Evolutionary conservation across 75 land plant genomes (phyloP), one percentile per base, ranked within the genome.

Genomic region (Pinus taeda): DNA sequence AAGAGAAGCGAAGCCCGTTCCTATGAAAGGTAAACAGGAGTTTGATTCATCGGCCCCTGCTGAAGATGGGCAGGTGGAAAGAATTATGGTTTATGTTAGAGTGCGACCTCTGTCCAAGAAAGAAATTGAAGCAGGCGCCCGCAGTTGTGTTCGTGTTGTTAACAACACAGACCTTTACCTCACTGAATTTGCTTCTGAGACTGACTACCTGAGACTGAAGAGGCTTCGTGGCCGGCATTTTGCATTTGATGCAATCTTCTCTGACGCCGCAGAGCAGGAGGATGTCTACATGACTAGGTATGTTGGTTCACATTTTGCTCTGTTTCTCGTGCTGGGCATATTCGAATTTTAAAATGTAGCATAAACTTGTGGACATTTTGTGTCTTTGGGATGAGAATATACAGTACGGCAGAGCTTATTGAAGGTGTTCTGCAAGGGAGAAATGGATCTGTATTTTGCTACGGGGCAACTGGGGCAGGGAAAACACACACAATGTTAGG

Each of bases 401-500:
- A 14, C 81, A 80, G 81, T 26, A 30, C 81, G 6, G 81, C 79
- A 65, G 70, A 76, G 60, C 79, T 80, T 21, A 79, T 80, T 30
- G 78, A 80, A 15, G 71, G 78, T 21, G 81, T 80, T 30, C 57
- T 82, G 53, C 45, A 79, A 58, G 81, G 81, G 11, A 80, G 64
- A 62, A 82, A 78, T 39, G 72, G 73, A 4, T 82, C 76, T 36
- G 82, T 82, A 24, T 79, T 82, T 17, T 82, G 83, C 76, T 82
- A 82, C 59, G 83, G 83, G 53, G 83, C 83, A 18, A 82, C 83
- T 22, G 83, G 83, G 29, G 83, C 81, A 24, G 83, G 83, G 7
- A 78, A 78, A 72, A 82, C 83, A 13, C 59, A 81, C 62, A 82
- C 83, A 11, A 82, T 82, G 81, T 57, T 82, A 6, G 83, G 83